Base-by-base conservation (phyloP, 169 alveolate genomes). In the Miamiensis avidus region DNA sequence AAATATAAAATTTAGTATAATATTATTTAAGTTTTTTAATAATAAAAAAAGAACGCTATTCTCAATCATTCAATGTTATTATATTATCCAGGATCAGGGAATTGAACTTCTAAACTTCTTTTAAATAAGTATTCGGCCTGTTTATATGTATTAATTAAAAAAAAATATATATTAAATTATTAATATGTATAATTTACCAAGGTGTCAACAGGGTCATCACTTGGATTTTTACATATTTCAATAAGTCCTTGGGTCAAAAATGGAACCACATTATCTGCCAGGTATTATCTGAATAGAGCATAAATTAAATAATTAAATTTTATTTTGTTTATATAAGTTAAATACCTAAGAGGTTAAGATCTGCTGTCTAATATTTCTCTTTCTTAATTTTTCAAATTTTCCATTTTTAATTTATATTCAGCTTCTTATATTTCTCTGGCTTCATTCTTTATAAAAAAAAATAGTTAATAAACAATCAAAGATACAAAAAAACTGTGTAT, bases 201-300 rank as follows among this genome's bases (percentile, higher is more conserved):
- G 25, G 69, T 25, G 64, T 95, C 98, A 72, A 97, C 97, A 0
- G 99, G 99, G 79, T 97, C 98, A 73, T 93, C 96, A 4, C 98
- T 98, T 75, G 93, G 86, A 30, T 84, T 88, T 84, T 94, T 85
- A 86, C 98, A 96, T 27, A 97, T 95, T 76, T 96, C 95, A 31
- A 97, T 90, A 4, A 97, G 85, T 0, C 98, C 98, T 89, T 97
- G 97, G 28, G 97, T 93, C 76, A 97, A 88, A 65, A 93, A 89
- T 4, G 98, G 98, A 26, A 96, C 96, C 0, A 97, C 96, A 87
- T 96, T 93, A 83, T 97, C 98, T 89, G 96, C 95, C 65, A 97
- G 90, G 85, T 96, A 96, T 32, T 91, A 75, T 69, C 98, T 79
- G 31, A 1, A 29, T 32, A 11, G 93, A 85, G 31, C 78, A 75